Evolutionary conservation across 306 rosid species (phyloP).

Genomic region (Potentilla sterilis): DNA sequence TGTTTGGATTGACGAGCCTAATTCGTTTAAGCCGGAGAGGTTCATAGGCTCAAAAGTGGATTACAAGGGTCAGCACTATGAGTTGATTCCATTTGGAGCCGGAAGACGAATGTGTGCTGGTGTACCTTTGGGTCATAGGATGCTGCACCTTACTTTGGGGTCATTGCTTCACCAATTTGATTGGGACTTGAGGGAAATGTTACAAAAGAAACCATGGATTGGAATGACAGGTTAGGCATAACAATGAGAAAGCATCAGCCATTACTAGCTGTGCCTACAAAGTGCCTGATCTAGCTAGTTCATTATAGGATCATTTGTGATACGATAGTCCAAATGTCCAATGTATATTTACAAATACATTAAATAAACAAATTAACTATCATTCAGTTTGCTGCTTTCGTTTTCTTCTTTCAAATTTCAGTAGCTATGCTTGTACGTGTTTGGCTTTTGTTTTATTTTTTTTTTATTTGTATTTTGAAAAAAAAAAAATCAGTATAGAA

Average conservation of each 20-base stretch:
- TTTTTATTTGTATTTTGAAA: no score
- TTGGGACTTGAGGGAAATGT: constrained; percentile 35
- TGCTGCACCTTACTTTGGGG: constrained; percentile 40
- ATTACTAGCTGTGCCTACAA: neutral
- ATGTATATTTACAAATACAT: no score
- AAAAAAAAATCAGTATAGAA: no score
- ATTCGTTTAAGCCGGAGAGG: constrained; percentile 41
- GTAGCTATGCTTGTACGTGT: no score
- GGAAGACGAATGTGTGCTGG: constrained; percentile 56
- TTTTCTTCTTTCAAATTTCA: no score
- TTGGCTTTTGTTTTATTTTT: no score
- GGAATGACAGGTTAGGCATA: neutral
- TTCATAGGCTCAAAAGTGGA: constrained; percentile 26
- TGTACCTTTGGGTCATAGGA: constrained; percentile 40
- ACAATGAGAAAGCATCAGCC: neutral
- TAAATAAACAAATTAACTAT: no score
- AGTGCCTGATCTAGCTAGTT: neutral
- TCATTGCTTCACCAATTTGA: constrained; percentile 48
- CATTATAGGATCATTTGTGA: neutral
- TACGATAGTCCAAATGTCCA: no score
- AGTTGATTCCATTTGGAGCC: constrained; percentile 48
- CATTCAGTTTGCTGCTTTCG: no score
- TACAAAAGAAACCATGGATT: neutral
- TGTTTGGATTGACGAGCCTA: constrained; percentile 43
- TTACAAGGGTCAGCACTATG: constrained; percentile 43